Evolutionary conservation across 768 basidiomycete species (phyloP).

Genomic region (Pleurotus pulmonarius): DNA sequence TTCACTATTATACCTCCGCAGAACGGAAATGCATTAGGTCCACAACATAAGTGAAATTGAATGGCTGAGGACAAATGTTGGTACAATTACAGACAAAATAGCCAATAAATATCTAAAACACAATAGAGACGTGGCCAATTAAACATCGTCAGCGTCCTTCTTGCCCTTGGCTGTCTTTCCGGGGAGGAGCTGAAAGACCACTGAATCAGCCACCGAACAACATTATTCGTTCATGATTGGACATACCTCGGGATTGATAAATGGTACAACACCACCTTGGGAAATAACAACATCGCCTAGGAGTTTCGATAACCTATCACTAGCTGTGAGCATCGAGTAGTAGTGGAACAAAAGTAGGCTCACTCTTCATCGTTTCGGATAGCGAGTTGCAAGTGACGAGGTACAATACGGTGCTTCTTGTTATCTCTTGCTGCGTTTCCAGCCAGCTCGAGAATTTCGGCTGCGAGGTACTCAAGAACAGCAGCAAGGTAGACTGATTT

Average conservation of each 20-base stretch:
- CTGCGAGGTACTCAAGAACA: slow-evolving; percentile 78
- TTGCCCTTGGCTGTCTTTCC: slow-evolving; percentile 40
- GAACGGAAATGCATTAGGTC: too few relatives aligned
- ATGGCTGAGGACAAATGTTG: not conserved
- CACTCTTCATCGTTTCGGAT: slow-evolving; percentile 79
- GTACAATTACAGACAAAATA: slow-evolving; percentile 5
- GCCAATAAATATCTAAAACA: slow-evolving; percentile 8
- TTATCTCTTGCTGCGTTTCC: slow-evolving; percentile 69
- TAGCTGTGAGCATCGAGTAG: not conserved
- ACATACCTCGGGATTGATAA: slow-evolving; percentile 49
- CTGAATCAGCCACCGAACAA: not conserved
- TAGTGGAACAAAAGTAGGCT: slow-evolving; percentile 10
- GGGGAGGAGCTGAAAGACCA: slow-evolving; percentile 33
- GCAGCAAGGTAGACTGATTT: slow-evolving; percentile 69
- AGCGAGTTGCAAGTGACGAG: slow-evolving; percentile 77
- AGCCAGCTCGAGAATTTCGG: slow-evolving; percentile 80
- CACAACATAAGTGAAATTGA: not conserved
- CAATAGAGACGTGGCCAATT: slow-evolving; percentile 6
- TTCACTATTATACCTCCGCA: not conserved
- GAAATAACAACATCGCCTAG: slow-evolving; percentile 81
- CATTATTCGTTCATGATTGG: not conserved
- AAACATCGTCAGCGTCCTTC: slow-evolving; percentile 48
- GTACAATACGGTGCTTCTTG: slow-evolving; percentile 82
- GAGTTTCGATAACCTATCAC: slow-evolving; percentile 60
- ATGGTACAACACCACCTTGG: slow-evolving; percentile 79